Base-by-base conservation (phyloP, 306 rosid species). In the Bauhinia variegata region DNA sequence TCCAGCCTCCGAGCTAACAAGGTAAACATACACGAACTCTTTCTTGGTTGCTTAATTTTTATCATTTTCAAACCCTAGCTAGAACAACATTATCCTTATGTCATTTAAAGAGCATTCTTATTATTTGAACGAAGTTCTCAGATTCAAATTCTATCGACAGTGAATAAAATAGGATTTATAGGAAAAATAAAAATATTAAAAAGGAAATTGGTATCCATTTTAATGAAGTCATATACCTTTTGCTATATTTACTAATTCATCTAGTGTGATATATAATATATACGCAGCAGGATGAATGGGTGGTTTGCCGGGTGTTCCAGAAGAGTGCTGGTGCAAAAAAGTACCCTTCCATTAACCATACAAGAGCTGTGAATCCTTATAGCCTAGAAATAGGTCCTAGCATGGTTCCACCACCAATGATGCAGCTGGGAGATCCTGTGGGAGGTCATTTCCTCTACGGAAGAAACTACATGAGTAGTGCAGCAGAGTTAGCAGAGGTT, bases 211-310 rank as follows among this genome's bases (percentile, higher is more conserved):
- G 28, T 23, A 23, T 23, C 28, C 28, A 23, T 41, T 41, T 41
- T 41, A n/a, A 41, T 41, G n/a, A 11, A 41, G n/a, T 41, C 11
- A 41, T 11, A 7, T 2, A 5, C n/a, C n/a, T n/a, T n/a, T n/a
- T n/a, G n/a, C n/a, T n/a, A n/a, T n/a, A n/a, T n/a, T 36, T 36
- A 5, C 2, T 36, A 5, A 2, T 36, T 2, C 41, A 36, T 13
- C 6, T 32, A 1, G 31, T 50, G 28, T 58, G 33, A 15, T 42
- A 1, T 48, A n/a, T n/a, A n/a, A n/a, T n/a, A n/a, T n/a, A n/a
- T n/a, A n/a, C n/a, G 6, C 71, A 75, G 75, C 89, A 88, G 85
- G 97, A 91, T 74, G 97, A 91, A 68, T 91, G 97, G 97, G 97
- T 86, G 63, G 95, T 91, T 5, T 88, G 91, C 75, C 78, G 97